Base-by-base conservation (phyloP, 2,329 filamentous ascomycete species). In the Reticulascus tulasneorum region DNA sequence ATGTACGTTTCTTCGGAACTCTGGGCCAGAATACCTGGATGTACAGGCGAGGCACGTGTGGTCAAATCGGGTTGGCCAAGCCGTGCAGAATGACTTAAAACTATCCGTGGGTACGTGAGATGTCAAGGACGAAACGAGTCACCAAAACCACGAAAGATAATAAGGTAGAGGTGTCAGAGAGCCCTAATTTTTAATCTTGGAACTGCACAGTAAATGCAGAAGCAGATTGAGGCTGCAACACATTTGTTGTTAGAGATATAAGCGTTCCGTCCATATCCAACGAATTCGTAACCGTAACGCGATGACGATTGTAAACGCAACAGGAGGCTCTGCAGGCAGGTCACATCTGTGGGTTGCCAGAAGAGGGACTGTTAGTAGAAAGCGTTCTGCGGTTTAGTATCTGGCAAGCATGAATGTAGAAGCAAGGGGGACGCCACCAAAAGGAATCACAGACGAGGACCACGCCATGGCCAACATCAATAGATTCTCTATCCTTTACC, bases 61-160 rank as follows among this genome's bases (percentile, higher is more conserved):
- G n/a, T n/a, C n/a, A n/a, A n/a, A n/a, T n/a, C n/a, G n/a, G n/a
- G n/a, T n/a, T n/a, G n/a, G n/a, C n/a, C n/a, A n/a, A n/a, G n/a
- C n/a, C n/a, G n/a, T n/a, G n/a, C n/a, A n/a, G n/a, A n/a, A n/a
- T n/a, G n/a, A n/a, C n/a, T n/a, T n/a, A n/a, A n/a, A n/a, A n/a
- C n/a, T n/a, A n/a, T n/a, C n/a, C n/a, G n/a, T n/a, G n/a, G n/a
- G n/a, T n/a, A n/a, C n/a, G n/a, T n/a, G n/a, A n/a, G 42, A 70
- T 79, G 76, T 81, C 51, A 67, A 69, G 74, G 70, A 75, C 71
- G 69, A 77, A 80, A 81, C 75, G 76, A 80, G 73, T 69, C 63
- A 66, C 72, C 71, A 60, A 58, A 63, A 68, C 68, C 69, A 78
- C 52, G 38, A 50, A 44, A 40, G 13, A 32, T 32, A 28, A 24